phyloP scores from a whole-genome alignment of 2,329 filamentous ascomycete genomes.

The Cyclaneusma minus region DNA sequence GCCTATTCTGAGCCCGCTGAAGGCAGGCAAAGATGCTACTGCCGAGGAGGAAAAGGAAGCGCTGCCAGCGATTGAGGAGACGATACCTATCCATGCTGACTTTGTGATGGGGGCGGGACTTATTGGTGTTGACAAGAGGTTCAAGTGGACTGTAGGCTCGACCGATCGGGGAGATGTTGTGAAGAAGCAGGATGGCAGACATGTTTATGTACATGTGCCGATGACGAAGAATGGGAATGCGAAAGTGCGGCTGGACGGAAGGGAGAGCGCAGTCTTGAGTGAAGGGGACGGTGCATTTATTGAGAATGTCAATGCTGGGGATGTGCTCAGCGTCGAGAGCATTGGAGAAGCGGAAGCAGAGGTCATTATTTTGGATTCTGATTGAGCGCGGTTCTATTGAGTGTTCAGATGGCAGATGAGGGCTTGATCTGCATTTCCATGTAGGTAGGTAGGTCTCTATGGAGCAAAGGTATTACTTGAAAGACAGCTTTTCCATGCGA shows the following conservation, averaged over 20 bases:
- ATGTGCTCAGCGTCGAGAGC: constrained; percentile 49
- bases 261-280: constrained; percentile 47
- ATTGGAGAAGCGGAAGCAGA: constrained; percentile 54
- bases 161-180: constrained; percentile 21
- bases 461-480: too few species aligned
- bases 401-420: too few species aligned
- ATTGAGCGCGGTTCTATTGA: too few species aligned
- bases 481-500: too few species aligned
- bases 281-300: constrained; percentile 78
- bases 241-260: constrained; percentile 51
- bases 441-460: too few species aligned
- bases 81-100: constrained; percentile 74
- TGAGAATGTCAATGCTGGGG: constrained; percentile 45
- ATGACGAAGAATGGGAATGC: constrained; percentile 65
- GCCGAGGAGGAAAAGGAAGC: constrained; percentile 46
- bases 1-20: constrained; percentile 60
- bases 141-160: constrained; percentile 58
- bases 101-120: constrained; percentile 70
- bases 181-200: constrained; percentile 39
- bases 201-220: constrained; percentile 67
- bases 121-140: constrained; percentile 46
- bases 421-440: too few species aligned
- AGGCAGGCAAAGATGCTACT: constrained; percentile 47
- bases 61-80: constrained; percentile 42
- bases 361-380: constrained; percentile 51